Evolutionary conservation across 2,329 filamentous ascomycete genomes (phyloP), one percentile per base, ranked within the genome.

Genomic region (Hypoxylon sp.): DNA sequence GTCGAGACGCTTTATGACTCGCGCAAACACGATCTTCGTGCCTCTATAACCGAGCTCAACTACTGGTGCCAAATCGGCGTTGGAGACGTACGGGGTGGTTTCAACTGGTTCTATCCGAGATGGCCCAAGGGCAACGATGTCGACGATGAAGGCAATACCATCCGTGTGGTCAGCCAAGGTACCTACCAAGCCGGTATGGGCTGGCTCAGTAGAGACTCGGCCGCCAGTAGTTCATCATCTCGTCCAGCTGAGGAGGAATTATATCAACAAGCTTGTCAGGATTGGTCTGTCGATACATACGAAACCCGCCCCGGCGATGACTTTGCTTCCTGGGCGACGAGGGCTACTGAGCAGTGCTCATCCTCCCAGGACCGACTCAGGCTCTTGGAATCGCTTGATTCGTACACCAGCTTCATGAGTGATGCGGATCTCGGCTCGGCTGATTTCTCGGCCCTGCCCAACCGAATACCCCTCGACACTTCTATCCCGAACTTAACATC

Each of bases 61-160:
- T 96, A 97, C 77, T 99, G 95, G 95, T 99, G 97, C 78, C 96
- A 99, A 78, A 94, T 98, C 81, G 94, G 92, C 0, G 89, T 99
- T 8, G 97, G 96, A 4, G 96, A 97, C 77, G 85, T 89, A n/a
- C 92, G 92, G 73, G 92, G 92, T 20, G 95, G 96, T 0, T 87
- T 97, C 49, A 92, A 95, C 74, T 99, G 97, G 95, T 93, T 97
- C 74, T 90, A 92, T 73, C 89, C 91, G 53, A 87, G 91, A 63
- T 95, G 91, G 89, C 92, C 93, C 7, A 87, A 86, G 49, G 92
- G 92, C 0, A 85, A 85, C 25, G 92, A 95, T 75, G 76, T 90
- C 2, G 90, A 95, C 74, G 83, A 87, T 58, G 79, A 90, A 49
- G 91, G 92, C 1, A 85, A 92, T 61, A 86, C 86, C 8, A 84